These are phyloP conservation scores for Gonium pectorale DNA, from an alignment of 139 green algal species.

Conservation along the genomic window DNA sequence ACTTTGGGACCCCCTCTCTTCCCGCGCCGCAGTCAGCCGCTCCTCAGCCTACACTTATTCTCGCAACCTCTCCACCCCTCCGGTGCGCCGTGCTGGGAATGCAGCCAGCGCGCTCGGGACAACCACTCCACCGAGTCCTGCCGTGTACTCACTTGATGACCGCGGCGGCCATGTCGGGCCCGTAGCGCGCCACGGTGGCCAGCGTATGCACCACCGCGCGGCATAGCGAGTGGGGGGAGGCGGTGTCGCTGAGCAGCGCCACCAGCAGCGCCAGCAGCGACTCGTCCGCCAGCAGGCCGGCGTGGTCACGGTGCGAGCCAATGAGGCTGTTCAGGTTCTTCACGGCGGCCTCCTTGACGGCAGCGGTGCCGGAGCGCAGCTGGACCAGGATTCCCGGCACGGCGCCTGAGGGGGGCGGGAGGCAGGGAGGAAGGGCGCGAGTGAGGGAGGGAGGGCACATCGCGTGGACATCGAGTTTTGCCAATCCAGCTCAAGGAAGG, in stretches of 20 bases:
- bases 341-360: conserved; percentile 52
- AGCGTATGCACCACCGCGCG: conserved; percentile 44
- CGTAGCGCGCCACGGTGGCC: conserved; percentile 42
- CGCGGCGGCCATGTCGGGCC: conserved; percentile 42
- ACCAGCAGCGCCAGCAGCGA: conserved; percentile 48
- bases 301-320: conserved; percentile 47
- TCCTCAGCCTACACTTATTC: no score
- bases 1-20: no score
- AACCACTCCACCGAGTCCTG: not conserved
- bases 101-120: not conserved
- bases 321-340: conserved; percentile 50
- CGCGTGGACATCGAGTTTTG: no score
- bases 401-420: conserved; percentile 24
- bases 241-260: conserved; percentile 25
- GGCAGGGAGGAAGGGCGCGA: not conserved
- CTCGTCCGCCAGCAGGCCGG: conserved; percentile 34
- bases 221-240: conserved; percentile 33
- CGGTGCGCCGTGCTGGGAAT: no score
- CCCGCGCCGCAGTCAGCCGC: no score
- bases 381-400: conserved; percentile 46
- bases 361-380: conserved; percentile 31
- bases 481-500: no score
- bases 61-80: no score
- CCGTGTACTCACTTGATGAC: conserved; percentile 47
- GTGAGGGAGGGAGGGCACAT: not conserved